A percentile compares a stretch with the other conserved stretches of the same genome.
phyloP scores from a whole-genome alignment of 176 grass and related monocot species.

The Pontederia crassipes region DNA sequence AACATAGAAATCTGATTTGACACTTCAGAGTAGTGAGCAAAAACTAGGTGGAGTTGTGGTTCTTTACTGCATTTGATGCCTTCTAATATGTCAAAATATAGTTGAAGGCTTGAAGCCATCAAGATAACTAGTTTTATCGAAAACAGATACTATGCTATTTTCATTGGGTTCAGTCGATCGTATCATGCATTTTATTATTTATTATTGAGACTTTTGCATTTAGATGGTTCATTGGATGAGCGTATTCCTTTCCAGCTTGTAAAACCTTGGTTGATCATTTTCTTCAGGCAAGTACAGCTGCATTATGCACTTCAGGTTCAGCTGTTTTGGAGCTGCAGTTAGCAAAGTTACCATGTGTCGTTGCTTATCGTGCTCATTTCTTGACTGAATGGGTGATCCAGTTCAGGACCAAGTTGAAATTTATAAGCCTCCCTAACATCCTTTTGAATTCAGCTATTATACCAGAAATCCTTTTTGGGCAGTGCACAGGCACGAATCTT shows the following conservation, averaged over 20 bases:
- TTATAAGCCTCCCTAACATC: slow-evolving; percentile 89
- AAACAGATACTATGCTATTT: no score
- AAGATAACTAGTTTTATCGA: no score
- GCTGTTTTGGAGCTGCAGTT: slow-evolving; percentile 88
- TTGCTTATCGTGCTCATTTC: slow-evolving; percentile 80
- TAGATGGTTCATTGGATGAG: neutral
- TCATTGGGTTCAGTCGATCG: no score
- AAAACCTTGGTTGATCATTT: slow-evolving; percentile 20
- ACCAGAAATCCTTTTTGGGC: slow-evolving; percentile 74
- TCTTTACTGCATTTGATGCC: no score
- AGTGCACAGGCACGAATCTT: slow-evolving; percentile 55
- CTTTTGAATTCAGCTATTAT: slow-evolving; percentile 62
- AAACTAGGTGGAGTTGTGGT: no score
- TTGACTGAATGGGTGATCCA: slow-evolving; percentile 80
- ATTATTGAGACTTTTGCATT: neutral
- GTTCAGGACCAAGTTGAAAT: slow-evolving; percentile 64
- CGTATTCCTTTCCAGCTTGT: neutral
- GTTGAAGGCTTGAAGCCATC: no score
- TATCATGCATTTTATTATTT: neutral
- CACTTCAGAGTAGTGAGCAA: no score
- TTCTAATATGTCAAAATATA: no score
- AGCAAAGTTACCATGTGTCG: slow-evolving; percentile 62
- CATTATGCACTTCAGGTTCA: slow-evolving; percentile 86
- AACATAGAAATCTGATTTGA: no score
- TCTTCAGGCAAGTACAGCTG: slow-evolving; percentile 74